Evolutionary conservation across 129 eudicot genomes (phyloP).

Genomic region (carrot (Daucus carota)): DH1_v3.0 NC_030382.2:47557001-47557500

Average conservation of each 20-base stretch:
- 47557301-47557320: neutral
- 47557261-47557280: neutral
- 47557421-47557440: neutral
- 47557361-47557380: neutral
- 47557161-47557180: neutral
- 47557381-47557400: neutral
- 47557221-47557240: neutral
- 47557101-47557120: neutral
- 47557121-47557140: neutral
- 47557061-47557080: no score
- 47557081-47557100: neutral
- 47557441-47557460: constrained; percentile 31
- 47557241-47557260: neutral
- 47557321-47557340: neutral
- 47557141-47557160: neutral
- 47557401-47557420: neutral
- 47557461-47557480: constrained; percentile 67
- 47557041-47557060: no score
- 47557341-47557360: no score
- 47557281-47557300: neutral
- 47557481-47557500: constrained; percentile 80
- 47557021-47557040: no score
- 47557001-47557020: no score
- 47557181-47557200: neutral
- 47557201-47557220: neutral